Conservation (phyloP, 257 asterid genomes). For the Echites panduratus region DNA sequence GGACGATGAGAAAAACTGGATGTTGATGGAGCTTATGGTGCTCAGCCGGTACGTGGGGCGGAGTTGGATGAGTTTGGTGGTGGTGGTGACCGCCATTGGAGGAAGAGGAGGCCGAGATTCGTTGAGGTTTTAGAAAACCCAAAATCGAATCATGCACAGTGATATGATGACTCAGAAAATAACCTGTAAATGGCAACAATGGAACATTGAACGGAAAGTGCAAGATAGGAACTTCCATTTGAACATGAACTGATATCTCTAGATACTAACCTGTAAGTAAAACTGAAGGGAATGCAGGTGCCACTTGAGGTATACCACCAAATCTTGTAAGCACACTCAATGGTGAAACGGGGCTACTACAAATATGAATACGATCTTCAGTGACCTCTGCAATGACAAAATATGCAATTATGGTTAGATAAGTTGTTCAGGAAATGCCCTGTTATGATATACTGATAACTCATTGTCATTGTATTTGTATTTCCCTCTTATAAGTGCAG, state of each 20-base stretch:
- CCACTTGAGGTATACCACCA: constrained; percentile 96
- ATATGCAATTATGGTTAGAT: neutral
- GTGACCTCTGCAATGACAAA: constrained; percentile 56
- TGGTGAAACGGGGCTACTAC: constrained; percentile 87
- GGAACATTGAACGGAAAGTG: no score
- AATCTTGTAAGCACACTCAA: constrained; percentile 66
- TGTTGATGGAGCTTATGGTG: neutral
- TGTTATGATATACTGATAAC: neutral
- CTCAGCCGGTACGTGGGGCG: constrained; percentile 15
- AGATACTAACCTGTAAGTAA: no score
- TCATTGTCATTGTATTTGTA: neutral
- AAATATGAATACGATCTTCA: constrained; percentile 66
- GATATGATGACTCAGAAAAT: no score
- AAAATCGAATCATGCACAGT: neutral
- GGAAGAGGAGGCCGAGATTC: constrained; percentile 15
- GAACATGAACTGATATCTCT: no score
- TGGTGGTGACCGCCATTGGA: constrained; percentile 40
- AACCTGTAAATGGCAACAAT: no score
- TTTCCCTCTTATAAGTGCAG: neutral
- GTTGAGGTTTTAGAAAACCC: constrained; percentile 25
- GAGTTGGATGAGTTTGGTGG: constrained; percentile 36
- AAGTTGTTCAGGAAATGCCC: neutral
- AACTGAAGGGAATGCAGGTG: constrained; percentile 57
- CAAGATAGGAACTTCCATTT: no score
- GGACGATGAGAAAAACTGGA: constrained; percentile 10